phyloP scores from a whole-genome alignment of 164 flowering plant genomes.

The Umbilicus rupestris region DNA sequence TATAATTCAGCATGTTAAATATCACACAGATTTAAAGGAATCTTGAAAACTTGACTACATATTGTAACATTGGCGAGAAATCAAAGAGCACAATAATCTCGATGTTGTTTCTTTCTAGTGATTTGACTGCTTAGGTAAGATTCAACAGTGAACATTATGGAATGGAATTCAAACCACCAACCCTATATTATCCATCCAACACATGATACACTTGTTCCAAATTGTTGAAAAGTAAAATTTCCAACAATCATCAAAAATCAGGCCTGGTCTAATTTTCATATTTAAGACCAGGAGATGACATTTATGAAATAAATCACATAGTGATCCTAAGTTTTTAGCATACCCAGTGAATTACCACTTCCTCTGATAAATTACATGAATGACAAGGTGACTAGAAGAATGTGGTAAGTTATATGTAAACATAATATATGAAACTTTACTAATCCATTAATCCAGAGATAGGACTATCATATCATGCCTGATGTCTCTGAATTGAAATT shows the following conservation, averaged over 20 bases:
- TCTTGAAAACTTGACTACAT: not conserved
- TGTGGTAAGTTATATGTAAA: not conserved
- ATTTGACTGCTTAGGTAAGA: not conserved
- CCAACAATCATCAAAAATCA: not conserved
- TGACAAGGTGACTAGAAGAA: not conserved
- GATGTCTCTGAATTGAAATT: not conserved
- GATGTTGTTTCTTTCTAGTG: no score
- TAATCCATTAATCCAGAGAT: not conserved
- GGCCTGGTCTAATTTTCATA: no score
- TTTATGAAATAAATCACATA: no score
- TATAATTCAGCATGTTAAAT: conserved; percentile 12
- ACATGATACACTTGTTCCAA: not conserved
- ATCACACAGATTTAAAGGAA: conserved; percentile 1
- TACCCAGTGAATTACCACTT: no score
- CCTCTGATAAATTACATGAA: no score
- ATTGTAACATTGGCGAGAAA: not conserved
- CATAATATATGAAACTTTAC: not conserved
- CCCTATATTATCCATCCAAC: no score
- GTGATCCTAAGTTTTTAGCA: no score
- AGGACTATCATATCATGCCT: no score
- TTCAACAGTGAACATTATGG: not conserved
- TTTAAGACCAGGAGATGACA: no score
- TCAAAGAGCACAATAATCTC: not conserved
- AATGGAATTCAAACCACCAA: conserved; percentile 1
- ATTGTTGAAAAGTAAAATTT: no score